A percentile compares a stretch with the other conserved stretches of the same genome.
These are phyloP conservation scores for Irpex sp. DNA, from an alignment of 1,284 basidiomycete species.

Conservation along the genomic window DNA sequence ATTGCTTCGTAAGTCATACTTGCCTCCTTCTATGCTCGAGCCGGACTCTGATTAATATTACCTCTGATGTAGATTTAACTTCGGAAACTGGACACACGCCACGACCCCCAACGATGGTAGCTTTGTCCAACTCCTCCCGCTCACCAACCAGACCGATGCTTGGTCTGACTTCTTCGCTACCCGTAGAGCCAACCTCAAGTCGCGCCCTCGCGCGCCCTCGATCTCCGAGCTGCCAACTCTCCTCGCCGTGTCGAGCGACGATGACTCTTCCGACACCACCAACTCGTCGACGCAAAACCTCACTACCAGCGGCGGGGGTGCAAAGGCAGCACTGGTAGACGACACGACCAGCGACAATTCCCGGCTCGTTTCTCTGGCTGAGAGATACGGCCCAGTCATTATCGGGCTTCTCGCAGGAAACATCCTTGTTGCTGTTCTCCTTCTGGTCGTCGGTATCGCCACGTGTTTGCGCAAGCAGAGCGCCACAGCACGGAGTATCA, in stretches of 20 bases:
- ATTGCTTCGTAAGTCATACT: conserved; percentile 33
- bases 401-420: conserved; percentile 13
- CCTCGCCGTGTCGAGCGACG: not conserved
- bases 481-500: conserved; percentile 3
- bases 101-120: conserved; percentile 18
- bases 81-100: conserved; percentile 7
- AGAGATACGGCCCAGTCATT: conserved; percentile 12
- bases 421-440: conserved; percentile 9
- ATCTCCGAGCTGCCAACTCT: not conserved
- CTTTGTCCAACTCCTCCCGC: conserved; percentile 28
- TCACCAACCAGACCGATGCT: conserved; percentile 16
- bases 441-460: conserved; percentile 7
- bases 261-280: not conserved
- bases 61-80: conserved; percentile 6
- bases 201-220: not conserved
- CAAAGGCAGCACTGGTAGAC: not conserved
- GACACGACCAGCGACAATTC: not conserved
- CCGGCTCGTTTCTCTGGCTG: conserved; percentile 6
- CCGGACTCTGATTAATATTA: not conserved
- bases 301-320: not conserved
- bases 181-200: conserved; percentile 7
- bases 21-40: not conserved
- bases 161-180: conserved; percentile 18
- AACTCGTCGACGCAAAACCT: not conserved
- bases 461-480: conserved; percentile 6